Evolutionary conservation across 371 early-diverging fungal species (phyloP).

Genomic region (Sporodiniella umbellata): DNA sequence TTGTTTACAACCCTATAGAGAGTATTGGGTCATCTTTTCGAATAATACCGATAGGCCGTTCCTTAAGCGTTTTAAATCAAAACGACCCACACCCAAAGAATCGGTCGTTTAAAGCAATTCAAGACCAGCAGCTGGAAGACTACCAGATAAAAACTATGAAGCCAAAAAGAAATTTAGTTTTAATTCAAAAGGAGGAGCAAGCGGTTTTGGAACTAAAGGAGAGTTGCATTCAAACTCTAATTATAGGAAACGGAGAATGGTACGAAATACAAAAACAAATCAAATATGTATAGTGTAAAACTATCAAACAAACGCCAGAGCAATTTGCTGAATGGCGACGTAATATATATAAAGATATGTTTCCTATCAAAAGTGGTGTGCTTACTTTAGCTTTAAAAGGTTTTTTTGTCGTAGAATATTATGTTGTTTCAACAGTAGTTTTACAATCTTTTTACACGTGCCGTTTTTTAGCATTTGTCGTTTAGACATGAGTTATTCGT

Average conservation of each 20-base stretch:
- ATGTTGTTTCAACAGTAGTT: no score
- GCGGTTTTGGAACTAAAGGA: constrained; percentile 34
- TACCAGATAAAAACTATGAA: constrained; percentile 30
- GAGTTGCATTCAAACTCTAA: constrained; percentile 39
- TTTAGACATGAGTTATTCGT: no score
- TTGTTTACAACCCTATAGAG: constrained; percentile 21
- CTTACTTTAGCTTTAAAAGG: no score
- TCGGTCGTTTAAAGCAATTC: constrained; percentile 39
- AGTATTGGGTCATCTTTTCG: constrained; percentile 26
- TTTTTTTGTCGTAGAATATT: no score
- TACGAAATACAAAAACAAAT: constrained; percentile 29
- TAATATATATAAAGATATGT: no score
- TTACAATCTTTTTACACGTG: no score
- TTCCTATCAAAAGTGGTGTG: no score
- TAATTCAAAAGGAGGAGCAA: constrained; percentile 46
- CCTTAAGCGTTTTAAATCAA: not conserved
- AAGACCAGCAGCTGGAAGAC: constrained; percentile 41
- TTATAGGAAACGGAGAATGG: constrained; percentile 46
- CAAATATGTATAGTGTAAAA: no score
- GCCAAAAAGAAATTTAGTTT: constrained; percentile 36
- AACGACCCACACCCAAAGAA: not conserved
- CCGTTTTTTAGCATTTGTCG: no score
- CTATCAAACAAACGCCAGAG: no score
- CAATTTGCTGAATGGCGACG: no score
- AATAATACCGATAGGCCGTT: constrained; percentile 25